Evolutionary conservation across 352 stramenopile species (phyloP).

Genomic region (Globisporangium echinulatum): DNA sequence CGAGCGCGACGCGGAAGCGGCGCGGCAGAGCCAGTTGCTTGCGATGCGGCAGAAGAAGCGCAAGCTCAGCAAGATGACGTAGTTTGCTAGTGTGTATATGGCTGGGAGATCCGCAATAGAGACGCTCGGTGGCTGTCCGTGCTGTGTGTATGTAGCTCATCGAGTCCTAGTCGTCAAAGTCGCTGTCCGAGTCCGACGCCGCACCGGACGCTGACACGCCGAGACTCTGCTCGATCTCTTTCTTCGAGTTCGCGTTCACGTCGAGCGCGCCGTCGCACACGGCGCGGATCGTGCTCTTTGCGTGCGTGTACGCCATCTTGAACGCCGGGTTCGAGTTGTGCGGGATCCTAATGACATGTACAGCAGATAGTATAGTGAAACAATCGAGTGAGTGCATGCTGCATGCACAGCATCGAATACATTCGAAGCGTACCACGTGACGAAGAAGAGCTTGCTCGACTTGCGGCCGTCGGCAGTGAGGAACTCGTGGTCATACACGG

Average conservation of each 20-base stretch:
- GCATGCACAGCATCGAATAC: not conserved
- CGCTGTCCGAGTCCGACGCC: constrained; percentile 79
- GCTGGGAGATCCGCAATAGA: not conserved
- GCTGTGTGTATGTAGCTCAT: too few species aligned
- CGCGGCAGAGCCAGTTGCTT: constrained; percentile 76
- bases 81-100: not conserved
- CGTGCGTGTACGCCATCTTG: constrained; percentile 88
- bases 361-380: not conserved
- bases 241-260: constrained; percentile 69
- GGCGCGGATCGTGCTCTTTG: constrained; percentile 72
- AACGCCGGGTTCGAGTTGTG: constrained; percentile 72
- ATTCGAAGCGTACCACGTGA: constrained; percentile 51
- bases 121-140: not conserved
- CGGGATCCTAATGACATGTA: constrained; percentile 40
- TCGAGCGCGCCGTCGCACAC: constrained; percentile 77
- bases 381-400: too few species aligned
- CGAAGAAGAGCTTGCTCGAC: constrained; percentile 85
- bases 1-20: constrained; percentile 54
- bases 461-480: constrained; percentile 70
- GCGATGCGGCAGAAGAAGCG: constrained; percentile 75
- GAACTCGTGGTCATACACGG: constrained; percentile 85
- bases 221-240: constrained; percentile 64
- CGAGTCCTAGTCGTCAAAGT: constrained; percentile 61
- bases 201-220: constrained; percentile 38
- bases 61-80: constrained; percentile 24